These are phyloP conservation scores for Aspergillus amoenus DNA, from an alignment of 2,329 filamentous ascomycete species.

Conservation along the genomic window DNA sequence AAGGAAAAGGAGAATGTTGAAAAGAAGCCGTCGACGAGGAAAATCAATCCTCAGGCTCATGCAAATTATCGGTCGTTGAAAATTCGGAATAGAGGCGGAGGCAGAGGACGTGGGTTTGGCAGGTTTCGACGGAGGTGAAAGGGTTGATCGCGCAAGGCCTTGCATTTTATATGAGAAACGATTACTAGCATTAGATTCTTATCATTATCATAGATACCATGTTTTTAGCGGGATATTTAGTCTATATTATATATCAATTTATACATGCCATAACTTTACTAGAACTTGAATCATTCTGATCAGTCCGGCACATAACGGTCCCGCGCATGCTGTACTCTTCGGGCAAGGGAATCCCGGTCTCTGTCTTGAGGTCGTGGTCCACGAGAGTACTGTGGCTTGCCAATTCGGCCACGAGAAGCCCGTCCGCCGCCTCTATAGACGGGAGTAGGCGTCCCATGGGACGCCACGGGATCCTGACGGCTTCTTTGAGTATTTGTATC, in stretches of 20 bases:
- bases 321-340: constrained; percentile 30
- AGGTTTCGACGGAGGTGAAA: constrained; percentile 39
- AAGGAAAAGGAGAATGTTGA: constrained; percentile 24
- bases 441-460: constrained; percentile 25
- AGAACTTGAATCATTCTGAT: neutral
- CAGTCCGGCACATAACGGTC: constrained; percentile 37
- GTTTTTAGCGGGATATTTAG: neutral
- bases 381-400: constrained; percentile 23
- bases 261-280: constrained; percentile 1
- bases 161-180: constrained; percentile 17
- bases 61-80: constrained; percentile 51
- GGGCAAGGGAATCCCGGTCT: constrained; percentile 18
- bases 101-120: constrained; percentile 33
- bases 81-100: constrained; percentile 39
- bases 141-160: neutral
- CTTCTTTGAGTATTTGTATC: neutral
- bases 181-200: constrained; percentile 9
- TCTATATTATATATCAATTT: constrained; percentile 12
- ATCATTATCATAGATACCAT: constrained; percentile 20
- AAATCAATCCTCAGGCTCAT: constrained; percentile 47
- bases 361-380: constrained; percentile 11
- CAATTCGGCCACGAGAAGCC: constrained; percentile 23
- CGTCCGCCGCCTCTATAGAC: constrained; percentile 18
- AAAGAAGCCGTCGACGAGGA: constrained; percentile 31
- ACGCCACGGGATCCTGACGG: constrained; percentile 1